These are phyloP conservation scores for Pyrenochaeta sp. DNA, from an alignment of 2,329 filamentous ascomycete species.

Conservation along the genomic window DNA sequence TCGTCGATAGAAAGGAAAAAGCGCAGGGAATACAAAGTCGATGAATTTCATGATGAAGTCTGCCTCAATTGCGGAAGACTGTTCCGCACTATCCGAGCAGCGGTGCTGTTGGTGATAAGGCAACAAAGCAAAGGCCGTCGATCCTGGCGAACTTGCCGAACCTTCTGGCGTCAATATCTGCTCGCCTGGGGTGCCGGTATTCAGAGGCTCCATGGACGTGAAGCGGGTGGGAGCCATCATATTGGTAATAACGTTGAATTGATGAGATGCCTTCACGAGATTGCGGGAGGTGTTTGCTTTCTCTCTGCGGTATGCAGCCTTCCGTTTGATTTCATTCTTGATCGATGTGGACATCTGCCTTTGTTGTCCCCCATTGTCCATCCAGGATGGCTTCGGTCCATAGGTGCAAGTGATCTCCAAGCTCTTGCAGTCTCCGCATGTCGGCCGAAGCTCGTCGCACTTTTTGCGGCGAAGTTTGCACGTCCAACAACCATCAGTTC, in stretches of 20 bases:
- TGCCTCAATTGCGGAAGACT: constrained; percentile 15
- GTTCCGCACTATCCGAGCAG: background rate
- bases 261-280: constrained; percentile 2
- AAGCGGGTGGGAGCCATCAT: background rate
- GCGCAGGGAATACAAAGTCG: constrained; percentile 19
- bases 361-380: background rate
- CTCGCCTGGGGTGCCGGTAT: background rate
- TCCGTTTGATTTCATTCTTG: constrained; percentile 22
- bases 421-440: constrained; percentile 16
- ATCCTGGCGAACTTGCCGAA: background rate
- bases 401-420: background rate
- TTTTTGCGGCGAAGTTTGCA: constrained; percentile 27
- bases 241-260: background rate
- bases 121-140: background rate
- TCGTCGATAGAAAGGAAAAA: constrained; percentile 23
- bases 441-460: constrained; percentile 17
- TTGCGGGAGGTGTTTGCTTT: constrained; percentile 6
- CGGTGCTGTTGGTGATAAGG: background rate
- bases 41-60: constrained; percentile 27
- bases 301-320: constrained; percentile 15
- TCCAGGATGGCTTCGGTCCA: background rate
- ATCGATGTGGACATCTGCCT: constrained; percentile 6
- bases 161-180: background rate
- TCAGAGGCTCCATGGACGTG: background rate
- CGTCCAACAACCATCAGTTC: constrained; percentile 25